phyloP scores from a whole-genome alignment of 2,329 filamentous ascomycete species.

The Parafenestella ontariensis region DNA sequence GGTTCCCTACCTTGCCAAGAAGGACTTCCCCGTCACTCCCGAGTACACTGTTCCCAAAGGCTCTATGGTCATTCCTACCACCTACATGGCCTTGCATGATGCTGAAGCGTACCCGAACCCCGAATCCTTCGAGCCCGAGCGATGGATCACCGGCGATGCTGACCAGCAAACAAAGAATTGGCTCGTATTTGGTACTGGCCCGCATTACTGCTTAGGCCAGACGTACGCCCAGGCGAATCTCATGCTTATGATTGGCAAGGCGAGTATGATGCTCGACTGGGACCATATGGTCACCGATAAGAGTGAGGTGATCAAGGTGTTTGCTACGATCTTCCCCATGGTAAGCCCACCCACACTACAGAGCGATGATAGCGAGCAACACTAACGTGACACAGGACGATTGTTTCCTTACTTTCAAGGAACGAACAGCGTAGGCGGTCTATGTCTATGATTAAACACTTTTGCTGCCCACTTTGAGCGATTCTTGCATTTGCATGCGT shows the following conservation, averaged over 20 bases:
- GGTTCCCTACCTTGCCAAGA: conserved; percentile 95
- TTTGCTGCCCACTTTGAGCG: conserved; percentile 31
- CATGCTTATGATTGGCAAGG: conserved; percentile 89
- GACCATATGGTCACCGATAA: conserved; percentile 81
- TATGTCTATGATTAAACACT: conserved; percentile 12
- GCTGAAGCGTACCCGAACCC: conserved; percentile 91
- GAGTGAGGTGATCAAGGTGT: conserved; percentile 97
- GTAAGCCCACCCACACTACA: conserved; percentile 59
- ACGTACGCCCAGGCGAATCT: conserved; percentile 89
- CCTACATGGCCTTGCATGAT: conserved; percentile 89
- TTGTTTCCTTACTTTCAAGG: conserved; percentile 76
- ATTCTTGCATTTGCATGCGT: conserved; percentile 36
- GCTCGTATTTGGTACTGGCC: conserved; percentile 92
- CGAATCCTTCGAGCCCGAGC: conserved; percentile 66
- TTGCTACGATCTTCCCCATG: conserved; percentile 97
- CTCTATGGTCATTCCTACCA: conserved; percentile 92
- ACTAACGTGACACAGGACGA: conserved; percentile 68
- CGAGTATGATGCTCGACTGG: conserved; percentile 87
- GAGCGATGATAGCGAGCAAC: neutral
- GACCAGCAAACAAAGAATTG: conserved; percentile 95
- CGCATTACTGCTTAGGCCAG: conserved; percentile 96
- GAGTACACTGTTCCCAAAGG: conserved; percentile 93
- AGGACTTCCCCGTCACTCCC: conserved; percentile 87
- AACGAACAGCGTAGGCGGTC: conserved; percentile 35
- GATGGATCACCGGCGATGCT: conserved; percentile 81